These are phyloP conservation scores for Trichosporon asahii DNA, from an alignment of 1,284 basidiomycete species.

Conservation along the genomic window DNA sequence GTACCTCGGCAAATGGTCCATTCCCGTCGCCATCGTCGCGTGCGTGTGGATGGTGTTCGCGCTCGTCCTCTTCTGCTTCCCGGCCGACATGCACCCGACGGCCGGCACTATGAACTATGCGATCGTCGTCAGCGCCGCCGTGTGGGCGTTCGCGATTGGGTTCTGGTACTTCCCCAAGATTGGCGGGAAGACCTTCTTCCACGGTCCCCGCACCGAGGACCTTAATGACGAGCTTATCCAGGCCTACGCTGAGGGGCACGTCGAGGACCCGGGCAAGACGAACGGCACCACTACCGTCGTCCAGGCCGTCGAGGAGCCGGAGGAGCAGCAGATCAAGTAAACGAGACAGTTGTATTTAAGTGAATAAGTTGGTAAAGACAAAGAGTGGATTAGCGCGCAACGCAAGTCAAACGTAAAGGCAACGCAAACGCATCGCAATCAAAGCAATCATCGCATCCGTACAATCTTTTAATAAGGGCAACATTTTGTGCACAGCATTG, in stretches of 20 bases:
- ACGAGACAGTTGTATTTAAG: neutral
- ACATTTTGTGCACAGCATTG: neutral
- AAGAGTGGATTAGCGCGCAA: neutral
- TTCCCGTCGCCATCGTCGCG: constrained; percentile 36
- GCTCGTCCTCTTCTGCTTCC: constrained; percentile 45
- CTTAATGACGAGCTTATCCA: constrained; percentile 16
- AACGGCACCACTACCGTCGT: constrained; percentile 2
- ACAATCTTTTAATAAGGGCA: neutral
- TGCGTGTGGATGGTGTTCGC: constrained; percentile 45
- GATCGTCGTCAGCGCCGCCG: constrained; percentile 35
- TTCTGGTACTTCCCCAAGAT: constrained; percentile 41
- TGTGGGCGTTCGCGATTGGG: constrained; percentile 38
- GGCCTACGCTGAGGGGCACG: neutral
- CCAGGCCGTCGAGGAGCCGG: neutral
- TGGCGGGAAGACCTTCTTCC: constrained; percentile 47
- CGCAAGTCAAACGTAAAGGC: neutral
- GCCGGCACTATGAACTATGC: constrained; percentile 44
- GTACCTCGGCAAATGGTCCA: constrained; percentile 34
- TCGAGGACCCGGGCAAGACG: neutral
- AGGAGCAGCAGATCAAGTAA: neutral
- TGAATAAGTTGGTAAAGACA: neutral
- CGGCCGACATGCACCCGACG: constrained; percentile 33
- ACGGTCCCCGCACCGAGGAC: constrained; percentile 19
- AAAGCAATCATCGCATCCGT: neutral
- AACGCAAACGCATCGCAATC: neutral